phyloP scores from a whole-genome alignment of 2,329 filamentous ascomycete species.

The Botryotinia convoluta region DNA sequence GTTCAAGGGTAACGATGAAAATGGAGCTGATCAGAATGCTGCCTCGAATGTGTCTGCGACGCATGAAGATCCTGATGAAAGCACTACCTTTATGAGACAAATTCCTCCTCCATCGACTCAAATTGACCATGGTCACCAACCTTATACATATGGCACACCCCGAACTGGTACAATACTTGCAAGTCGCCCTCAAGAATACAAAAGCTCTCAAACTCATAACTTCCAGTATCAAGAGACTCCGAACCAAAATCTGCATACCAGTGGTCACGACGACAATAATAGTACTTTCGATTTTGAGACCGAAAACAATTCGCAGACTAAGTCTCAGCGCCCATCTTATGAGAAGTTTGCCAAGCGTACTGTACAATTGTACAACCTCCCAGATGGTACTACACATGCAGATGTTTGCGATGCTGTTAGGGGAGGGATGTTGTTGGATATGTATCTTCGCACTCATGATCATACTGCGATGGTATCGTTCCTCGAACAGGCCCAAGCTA shows the following conservation, averaged over 20 bases:
- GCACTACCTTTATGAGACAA: conserved; percentile 24
- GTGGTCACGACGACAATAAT: conserved; percentile 29
- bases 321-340: conserved; percentile 28
- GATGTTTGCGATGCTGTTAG: conserved; percentile 65
- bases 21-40: conserved; percentile 19
- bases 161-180: conserved; percentile 25
- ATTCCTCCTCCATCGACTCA: conserved; percentile 23
- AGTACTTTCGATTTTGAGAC: conserved; percentile 28
- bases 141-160: conserved; percentile 30
- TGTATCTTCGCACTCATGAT: conserved; percentile 60
- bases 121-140: conserved; percentile 25
- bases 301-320: conserved; percentile 28
- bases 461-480: conserved; percentile 68
- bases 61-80: conserved; percentile 18
- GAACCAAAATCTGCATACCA: conserved; percentile 21
- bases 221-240: conserved; percentile 23
- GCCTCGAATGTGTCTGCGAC: conserved; percentile 23
- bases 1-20: conserved; percentile 31
- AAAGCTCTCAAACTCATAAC: conserved; percentile 25
- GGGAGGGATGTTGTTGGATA: conserved; percentile 68
- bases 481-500: conserved; percentile 59
- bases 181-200: conserved; percentile 22
- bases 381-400: conserved; percentile 59
- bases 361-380: conserved; percentile 60
- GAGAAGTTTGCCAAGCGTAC: conserved; percentile 49